Conservation (phyloP, 2,329 filamentous ascomycete species). For the Parascedosporium putredinis region DNA sequence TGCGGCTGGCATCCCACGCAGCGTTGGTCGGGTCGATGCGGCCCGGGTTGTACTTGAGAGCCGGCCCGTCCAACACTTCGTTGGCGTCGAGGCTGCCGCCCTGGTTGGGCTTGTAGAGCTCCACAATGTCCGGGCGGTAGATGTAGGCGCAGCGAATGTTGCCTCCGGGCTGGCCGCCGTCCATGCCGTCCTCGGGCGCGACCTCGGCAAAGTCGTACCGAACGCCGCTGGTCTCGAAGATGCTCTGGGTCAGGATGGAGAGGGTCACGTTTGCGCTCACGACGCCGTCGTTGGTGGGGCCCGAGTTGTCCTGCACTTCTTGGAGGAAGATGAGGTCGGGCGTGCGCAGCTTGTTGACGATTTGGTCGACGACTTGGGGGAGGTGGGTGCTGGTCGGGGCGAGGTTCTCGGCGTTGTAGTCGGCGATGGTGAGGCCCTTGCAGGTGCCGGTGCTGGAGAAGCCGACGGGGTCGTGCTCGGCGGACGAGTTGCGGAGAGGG, state of each 20-base stretch:
- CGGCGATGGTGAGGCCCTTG: slow-evolving; percentile 49
- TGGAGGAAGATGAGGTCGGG: slow-evolving; percentile 60
- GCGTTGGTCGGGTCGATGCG: slow-evolving; percentile 51
- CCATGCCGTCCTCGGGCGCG: slow-evolving; percentile 45
- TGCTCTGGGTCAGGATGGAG: slow-evolving; percentile 39
- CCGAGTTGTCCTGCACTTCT: slow-evolving; percentile 60
- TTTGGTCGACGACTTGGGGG: slow-evolving; percentile 49
- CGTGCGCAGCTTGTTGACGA: slow-evolving; percentile 50
- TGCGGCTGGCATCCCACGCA: slow-evolving; percentile 52
- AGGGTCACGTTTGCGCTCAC: slow-evolving; percentile 49
- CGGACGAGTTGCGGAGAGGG: slow-evolving; percentile 33
- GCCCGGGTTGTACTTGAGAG: slow-evolving; percentile 59
- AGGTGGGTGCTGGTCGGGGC: slow-evolving; percentile 44
- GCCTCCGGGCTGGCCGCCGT: slow-evolving; percentile 58
- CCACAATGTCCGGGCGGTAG: slow-evolving; percentile 50
- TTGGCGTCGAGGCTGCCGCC: slow-evolving; percentile 45
- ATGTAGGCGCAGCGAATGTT: slow-evolving; percentile 65
- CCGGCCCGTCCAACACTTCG: slow-evolving; percentile 44
- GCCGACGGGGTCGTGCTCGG: slow-evolving; percentile 37
- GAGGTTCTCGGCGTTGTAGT: slow-evolving; percentile 64
- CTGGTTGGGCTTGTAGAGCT: slow-evolving; percentile 47
- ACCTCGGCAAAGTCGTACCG: slow-evolving; percentile 52
- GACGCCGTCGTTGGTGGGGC: slow-evolving; percentile 48
- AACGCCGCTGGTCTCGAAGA: slow-evolving; percentile 36
- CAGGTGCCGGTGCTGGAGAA: slow-evolving; percentile 47